Percentiles rank a stretch among this genome's conserved stretches.
phyloP scores from a whole-genome alignment of 1,284 basidiomycete species.

The Microbotryum silenes-acaulis region DNA sequence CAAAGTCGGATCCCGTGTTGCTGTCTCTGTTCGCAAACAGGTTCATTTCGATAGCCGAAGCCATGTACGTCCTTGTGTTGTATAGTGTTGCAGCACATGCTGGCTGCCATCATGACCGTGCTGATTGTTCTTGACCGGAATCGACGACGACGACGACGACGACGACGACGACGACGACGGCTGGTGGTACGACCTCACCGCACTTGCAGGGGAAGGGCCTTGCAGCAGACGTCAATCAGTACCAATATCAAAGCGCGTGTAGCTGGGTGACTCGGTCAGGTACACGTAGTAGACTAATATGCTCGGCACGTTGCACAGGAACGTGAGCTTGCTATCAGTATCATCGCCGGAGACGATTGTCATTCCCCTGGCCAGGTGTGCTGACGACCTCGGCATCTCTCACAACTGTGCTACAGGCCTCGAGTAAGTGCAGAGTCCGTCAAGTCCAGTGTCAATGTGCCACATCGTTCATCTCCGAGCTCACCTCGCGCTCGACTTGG shows the following conservation, averaged over 20 bases:
- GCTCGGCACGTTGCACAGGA: background rate
- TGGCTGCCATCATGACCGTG: background rate
- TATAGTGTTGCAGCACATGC: too few species aligned
- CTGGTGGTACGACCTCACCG: background rate
- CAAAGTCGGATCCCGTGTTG: conserved; percentile 63
- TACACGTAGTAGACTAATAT: too few species aligned
- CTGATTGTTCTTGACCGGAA: too few species aligned
- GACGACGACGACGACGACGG: too few species aligned
- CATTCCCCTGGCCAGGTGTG: background rate
- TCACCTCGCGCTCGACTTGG: too few species aligned
- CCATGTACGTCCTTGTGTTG: conserved; percentile 59
- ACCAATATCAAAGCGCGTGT: conserved; percentile 52
- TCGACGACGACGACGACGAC: too few species aligned
- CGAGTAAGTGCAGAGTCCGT: too few species aligned
- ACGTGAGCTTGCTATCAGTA: too few species aligned
- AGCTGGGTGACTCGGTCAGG: background rate
- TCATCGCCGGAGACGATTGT: background rate
- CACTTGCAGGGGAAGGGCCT: background rate
- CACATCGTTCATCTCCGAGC: too few species aligned
- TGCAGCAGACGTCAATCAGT: conserved; percentile 82
- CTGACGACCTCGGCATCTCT: conserved; percentile 17
- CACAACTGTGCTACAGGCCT: too few species aligned
- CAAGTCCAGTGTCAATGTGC: too few species aligned
- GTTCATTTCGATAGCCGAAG: conserved; percentile 53
- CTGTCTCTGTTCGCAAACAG: conserved; percentile 84